phyloP scores from a whole-genome alignment of 78 protist genomes.

The Emiliania huxleyi region DNA sequence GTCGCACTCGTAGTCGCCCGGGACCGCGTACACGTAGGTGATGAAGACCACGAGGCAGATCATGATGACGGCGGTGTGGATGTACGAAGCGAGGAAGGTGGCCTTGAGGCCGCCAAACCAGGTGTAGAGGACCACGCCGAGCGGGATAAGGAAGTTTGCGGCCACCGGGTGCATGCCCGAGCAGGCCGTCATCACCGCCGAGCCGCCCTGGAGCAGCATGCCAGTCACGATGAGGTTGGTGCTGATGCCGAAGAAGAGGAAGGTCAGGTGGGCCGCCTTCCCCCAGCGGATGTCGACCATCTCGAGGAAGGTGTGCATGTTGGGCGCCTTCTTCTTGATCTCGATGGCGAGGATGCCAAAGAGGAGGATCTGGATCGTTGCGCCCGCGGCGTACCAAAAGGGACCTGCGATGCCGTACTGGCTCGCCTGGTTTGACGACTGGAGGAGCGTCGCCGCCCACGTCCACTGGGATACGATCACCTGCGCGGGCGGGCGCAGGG shows the following conservation, averaged over 20 bases:
- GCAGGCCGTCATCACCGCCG: background rate
- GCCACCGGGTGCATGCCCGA: background rate
- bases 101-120: conserved; percentile 1
- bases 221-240: conserved; percentile 39
- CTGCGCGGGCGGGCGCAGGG: too few species aligned
- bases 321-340: conserved; percentile 14
- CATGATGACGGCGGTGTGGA: conserved; percentile 14
- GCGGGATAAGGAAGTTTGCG: conserved; percentile 16
- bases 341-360: conserved; percentile 43
- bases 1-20: too few species aligned
- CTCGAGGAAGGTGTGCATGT: conserved; percentile 40
- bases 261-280: background rate
- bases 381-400: conserved; percentile 55
- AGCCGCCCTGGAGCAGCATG: conserved; percentile 45
- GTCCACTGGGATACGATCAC: conserved; percentile 50
- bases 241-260: background rate
- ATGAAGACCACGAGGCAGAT: background rate
- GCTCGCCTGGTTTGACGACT: conserved; percentile 37
- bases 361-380: conserved; percentile 43
- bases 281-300: conserved; percentile 24
- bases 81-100: conserved; percentile 21
- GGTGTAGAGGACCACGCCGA: conserved; percentile 22
- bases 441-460: conserved; percentile 54
- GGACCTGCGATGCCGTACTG: conserved; percentile 48
- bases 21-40: background rate